Conservation (phyloP, 345 rosid genomes). For the Eucalyptus coolabah region DNA sequence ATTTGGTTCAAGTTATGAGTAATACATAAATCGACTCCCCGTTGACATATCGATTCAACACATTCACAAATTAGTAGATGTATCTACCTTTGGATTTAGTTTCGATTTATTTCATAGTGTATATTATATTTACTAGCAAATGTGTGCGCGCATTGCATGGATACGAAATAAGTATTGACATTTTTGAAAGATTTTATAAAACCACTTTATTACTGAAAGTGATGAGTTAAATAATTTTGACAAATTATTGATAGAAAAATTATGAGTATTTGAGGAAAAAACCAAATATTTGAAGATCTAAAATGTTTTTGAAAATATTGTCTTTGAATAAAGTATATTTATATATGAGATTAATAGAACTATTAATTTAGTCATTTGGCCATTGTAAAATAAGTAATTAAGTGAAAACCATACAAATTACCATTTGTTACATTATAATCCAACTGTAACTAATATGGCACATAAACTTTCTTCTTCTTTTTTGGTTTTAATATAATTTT, state of each 20-base stretch:
- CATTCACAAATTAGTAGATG: fast-evolving
- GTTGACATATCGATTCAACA: fast-evolving
- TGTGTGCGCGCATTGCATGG: neutral
- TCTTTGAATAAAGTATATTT: no score
- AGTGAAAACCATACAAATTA: no score
- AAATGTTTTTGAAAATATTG: no score
- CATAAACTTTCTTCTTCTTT: no score
- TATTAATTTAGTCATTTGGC: neutral
- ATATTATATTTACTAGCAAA: neutral
- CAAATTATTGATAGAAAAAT: no score
- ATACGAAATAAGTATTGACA: neutral
- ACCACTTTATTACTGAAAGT: no score
- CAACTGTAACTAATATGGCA: no score
- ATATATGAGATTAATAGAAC: neutral
- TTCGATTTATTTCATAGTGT: fast-evolving
- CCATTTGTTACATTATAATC: neutral
- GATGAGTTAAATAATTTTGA: no score
- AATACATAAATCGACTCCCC: neutral
- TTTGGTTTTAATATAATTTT: no score
- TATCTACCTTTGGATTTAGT: fast-evolving
- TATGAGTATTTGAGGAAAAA: neutral
- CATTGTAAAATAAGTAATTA: neutral
- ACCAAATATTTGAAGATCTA: neutral
- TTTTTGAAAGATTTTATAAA: no score
- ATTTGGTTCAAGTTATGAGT: neutral